Evolutionary conservation across 441 rosid genomes (phyloP), one percentile per base, ranked within the genome.

Genomic region (Jatropha podagrica): DNA sequence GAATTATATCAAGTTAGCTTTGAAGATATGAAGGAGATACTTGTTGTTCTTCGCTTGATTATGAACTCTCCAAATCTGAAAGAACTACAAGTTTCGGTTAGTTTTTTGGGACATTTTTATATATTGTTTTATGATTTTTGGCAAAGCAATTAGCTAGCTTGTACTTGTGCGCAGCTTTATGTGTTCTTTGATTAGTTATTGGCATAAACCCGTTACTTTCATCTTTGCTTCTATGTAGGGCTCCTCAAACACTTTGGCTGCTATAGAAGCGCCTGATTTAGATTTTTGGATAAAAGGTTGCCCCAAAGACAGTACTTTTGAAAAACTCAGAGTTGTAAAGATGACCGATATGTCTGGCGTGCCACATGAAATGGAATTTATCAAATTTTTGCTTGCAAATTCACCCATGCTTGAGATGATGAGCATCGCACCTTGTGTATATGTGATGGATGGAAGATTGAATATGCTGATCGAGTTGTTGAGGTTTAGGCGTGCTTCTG

Each of bases 1-100:
- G 98, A 92, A 77, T 77, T 96, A 20, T 88, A 83, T 85, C 91
- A 94, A 90, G 96, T 96, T 70, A 91, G 97, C 76, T 94, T 96
- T 62, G 98, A 96, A 84, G 99, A 96, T 84, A 81, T 82, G 74
- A 87, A 84, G 52, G 96, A 94, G 86, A 89, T 96, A 68, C 86
- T 85, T 4, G 91, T 91, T 61, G 91, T 94, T 85, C 94, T 96
- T 80, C 93, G 87, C 68, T 78, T 96, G 93, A 86, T 93, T 80
- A 81, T 88, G 5, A 89, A 90, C 81, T 86, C 95, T 64, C 99
- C 99, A 59, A 92, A 90, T 81, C 85, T 96, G 70, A 88, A 77
- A 75, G 95, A 92, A 78, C 90, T 96, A 70, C 85, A 75, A 69
- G 86, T 93, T 68, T 93, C 99, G 58, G 97, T 96, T 82, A 85